These are phyloP conservation scores for Cryphonectria parasitica DNA, from an alignment of 2,329 filamentous ascomycete species.

Conservation along the genomic window DNA sequence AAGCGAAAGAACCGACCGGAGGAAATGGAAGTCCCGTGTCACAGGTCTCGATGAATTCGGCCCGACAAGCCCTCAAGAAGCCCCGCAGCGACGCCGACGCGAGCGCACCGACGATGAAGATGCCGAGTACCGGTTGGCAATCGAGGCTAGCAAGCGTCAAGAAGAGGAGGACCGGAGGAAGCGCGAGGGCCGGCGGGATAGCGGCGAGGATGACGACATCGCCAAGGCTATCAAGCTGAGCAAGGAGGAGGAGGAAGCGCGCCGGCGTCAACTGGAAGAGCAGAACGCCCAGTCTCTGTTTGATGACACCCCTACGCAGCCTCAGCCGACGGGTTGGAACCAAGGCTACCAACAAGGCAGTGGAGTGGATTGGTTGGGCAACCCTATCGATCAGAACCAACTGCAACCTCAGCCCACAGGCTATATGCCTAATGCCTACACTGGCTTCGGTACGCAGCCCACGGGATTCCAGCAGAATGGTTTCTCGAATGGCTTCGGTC, in stretches of 20 bases:
- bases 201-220: constrained; percentile 79
- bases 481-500: constrained; percentile 69
- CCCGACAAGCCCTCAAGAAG: constrained; percentile 47
- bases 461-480: constrained; percentile 62
- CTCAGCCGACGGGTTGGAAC: constrained; percentile 87
- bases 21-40: constrained; percentile 95
- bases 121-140: constrained; percentile 83
- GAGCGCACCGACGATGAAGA: constrained; percentile 77
- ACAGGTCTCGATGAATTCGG: constrained; percentile 86
- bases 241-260: constrained; percentile 89
- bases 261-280: constrained; percentile 84
- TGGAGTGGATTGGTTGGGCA: constrained; percentile 96
- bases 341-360: constrained; percentile 97
- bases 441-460: constrained; percentile 53
- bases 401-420: constrained; percentile 80
- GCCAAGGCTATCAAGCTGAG: constrained; percentile 95
- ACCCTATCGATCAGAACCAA: constrained; percentile 81
- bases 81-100: constrained; percentile 50
- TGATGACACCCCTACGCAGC: constrained; percentile 72
- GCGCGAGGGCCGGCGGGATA: constrained; percentile 65
- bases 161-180: constrained; percentile 86
- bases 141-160: constrained; percentile 93
- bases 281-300: constrained; percentile 87
- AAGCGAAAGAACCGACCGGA: constrained; percentile 86
- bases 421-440: constrained; percentile 62